Base-by-base conservation (phyloP, 2,329 filamentous ascomycete genomes). In the Periconia digitata region DNA sequence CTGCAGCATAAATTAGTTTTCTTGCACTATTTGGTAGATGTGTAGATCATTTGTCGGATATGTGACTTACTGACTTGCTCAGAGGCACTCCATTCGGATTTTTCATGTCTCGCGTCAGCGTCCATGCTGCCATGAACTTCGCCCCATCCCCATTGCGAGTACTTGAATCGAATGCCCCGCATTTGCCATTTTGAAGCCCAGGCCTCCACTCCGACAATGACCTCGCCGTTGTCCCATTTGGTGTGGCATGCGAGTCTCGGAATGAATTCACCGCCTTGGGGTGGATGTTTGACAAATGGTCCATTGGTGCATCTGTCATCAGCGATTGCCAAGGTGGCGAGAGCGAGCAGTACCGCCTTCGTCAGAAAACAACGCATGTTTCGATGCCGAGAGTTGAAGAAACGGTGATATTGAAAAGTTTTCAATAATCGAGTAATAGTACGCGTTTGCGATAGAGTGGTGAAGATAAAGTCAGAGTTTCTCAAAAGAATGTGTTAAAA, bases 131-230 rank as follows among this genome's bases (percentile, higher is more conserved):
- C 43, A 40, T 27, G 40, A 23, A 46, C 21, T 12, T 8, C 5
- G 13, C 35, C 27, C 43, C 43, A 46, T 8, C 43, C 43, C 6
- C 10, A 27, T n/a, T 36, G 43, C 13, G 35, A 38, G 16, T 24
- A 46, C 17, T 46, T 46, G 35, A 46, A 46, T 39, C 37, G 20
- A n/a, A 46, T 27, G 18, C 20, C 43, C 35, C 24, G 39, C 16
- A 46, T 20, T 32, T 46, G 34, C 13, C 24, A 39, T 27, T 36
- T 21, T 12, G 43, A 23, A 8, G 43, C 38, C 43, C 43, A 46
- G 13, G 43, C 43, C 29, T 46, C 43, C 8, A 46, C 39, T 16
- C 43, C 43, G 34, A 46, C 23, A 20, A 46, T 40, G 35, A 39
- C 29, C 27, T 46, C 43, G 35, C 43, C 43, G 36, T 16, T 39